Base-by-base conservation (phyloP, 202 grass and related monocot species). In the Panicum virgatum region DNA sequence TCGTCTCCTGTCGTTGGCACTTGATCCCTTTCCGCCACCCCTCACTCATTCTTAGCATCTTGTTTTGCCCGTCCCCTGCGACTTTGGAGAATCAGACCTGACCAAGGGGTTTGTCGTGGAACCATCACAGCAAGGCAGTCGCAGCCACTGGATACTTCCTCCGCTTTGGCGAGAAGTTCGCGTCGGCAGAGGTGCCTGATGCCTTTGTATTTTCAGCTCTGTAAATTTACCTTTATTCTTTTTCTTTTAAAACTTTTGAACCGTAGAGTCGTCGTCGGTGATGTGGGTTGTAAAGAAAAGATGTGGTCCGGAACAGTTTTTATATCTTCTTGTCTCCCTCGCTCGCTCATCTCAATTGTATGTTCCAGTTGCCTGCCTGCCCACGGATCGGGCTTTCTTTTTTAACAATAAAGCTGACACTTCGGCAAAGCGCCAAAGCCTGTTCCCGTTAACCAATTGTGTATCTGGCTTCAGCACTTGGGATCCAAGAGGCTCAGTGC, bases 141-240 rank as follows among this genome's bases (percentile, higher is more conserved):
- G 4, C 20, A 9, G 5, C 19, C 20, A 43, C 27, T 19, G 48
- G 46, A 54, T 54, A 62, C n/a, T 11, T 25, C 63, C 47, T 58
- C 23, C 36, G 19, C 30, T 48, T 70, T 66, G 60, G 34, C 12
- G 60, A 66, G 22, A 13, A 60, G 5, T 27, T 1, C 57, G 50
- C 69, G 67, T 34, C 27, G 76, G 19, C 4, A 36, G n/a, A n/a
- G 25, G 37, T 25, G 76, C 45, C 42, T 9, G 57, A 46, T 74
- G 50, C 84, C 84, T 48, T 38, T 81, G 67, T 53, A 48, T 86
- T 86, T 80, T 86, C n/a, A 39, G 37, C 76, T 62, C 22, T 82
- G 78, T 82, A 78, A 76, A 39, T 61, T 75, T 36, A n/a, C n/a
- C n/a, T n/a, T n/a, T n/a, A n/a, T n/a, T n/a, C n/a, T n/a, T n/a